phyloP scores from a whole-genome alignment of 805 yeast genomes.

The Yamadazyma sp. region DNA sequence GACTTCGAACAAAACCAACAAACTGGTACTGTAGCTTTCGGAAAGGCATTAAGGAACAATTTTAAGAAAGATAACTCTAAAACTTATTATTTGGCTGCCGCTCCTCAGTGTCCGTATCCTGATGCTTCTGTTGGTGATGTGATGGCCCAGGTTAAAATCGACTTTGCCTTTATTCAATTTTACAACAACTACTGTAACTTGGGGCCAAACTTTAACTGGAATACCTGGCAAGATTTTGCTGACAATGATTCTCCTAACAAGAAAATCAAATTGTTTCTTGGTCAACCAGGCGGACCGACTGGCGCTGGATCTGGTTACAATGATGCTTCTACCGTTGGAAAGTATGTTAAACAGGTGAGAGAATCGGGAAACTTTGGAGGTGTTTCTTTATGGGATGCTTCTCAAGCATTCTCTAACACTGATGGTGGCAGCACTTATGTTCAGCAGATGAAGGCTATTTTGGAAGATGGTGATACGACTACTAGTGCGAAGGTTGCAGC shows the following conservation, averaged over 20 bases:
- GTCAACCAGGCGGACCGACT: slow-evolving; percentile 32
- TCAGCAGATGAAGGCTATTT: slow-evolving; percentile 42
- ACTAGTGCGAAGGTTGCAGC: slow-evolving; percentile 4
- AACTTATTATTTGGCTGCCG: slow-evolving; percentile 31
- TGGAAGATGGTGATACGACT: slow-evolving; percentile 18
- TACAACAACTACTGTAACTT: slow-evolving; percentile 36
- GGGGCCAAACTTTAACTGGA: slow-evolving; percentile 33
- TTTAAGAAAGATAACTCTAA: slow-evolving; percentile 28
- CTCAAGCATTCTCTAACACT: slow-evolving; percentile 43
- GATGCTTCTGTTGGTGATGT: slow-evolving; percentile 38
- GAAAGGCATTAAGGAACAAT: slow-evolving; percentile 28
- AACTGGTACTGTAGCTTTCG: slow-evolving; percentile 64
- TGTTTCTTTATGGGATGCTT: slow-evolving; percentile 84
- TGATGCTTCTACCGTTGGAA: slow-evolving; percentile 20
- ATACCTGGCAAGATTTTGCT: slow-evolving; percentile 36
- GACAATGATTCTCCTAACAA: slow-evolving; percentile 29
- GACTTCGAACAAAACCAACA: slow-evolving; percentile 64
- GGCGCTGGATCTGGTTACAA: slow-evolving; percentile 39
- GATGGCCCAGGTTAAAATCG: slow-evolving; percentile 24
- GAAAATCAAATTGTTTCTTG: slow-evolving; percentile 31
- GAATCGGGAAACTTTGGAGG: slow-evolving; percentile 52
- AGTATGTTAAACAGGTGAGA: slow-evolving; percentile 19
- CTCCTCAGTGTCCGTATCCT: slow-evolving; percentile 43
- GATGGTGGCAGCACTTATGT: slow-evolving; percentile 23
- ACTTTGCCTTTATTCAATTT: slow-evolving; percentile 41